Conservation (phyloP, 2,329 filamentous ascomycete species). For the Fusarium ramigenum region DNA sequence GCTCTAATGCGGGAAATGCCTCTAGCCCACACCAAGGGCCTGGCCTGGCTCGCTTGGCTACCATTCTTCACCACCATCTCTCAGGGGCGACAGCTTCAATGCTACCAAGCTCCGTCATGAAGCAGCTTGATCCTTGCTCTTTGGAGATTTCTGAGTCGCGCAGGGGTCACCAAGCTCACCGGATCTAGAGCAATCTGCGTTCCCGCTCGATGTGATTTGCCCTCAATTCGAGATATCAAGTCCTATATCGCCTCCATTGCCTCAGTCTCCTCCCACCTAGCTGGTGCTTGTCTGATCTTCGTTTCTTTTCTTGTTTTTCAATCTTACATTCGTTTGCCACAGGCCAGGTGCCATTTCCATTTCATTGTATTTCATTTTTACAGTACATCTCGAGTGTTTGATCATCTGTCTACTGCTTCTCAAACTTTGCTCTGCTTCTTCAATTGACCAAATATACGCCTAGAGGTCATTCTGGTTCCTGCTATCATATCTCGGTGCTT, state of each 20-base stretch:
- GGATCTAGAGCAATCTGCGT: constrained; percentile 22
- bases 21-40: constrained; percentile 13
- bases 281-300: constrained; percentile 25
- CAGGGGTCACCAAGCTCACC: constrained; percentile 11
- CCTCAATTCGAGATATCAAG: constrained; percentile 29
- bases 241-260: constrained; percentile 26
- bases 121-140: constrained; percentile 29
- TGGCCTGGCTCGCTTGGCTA: constrained; percentile 34
- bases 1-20: constrained; percentile 28
- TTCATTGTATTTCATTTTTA: constrained; percentile 14
- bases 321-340: constrained; percentile 30
- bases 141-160: constrained; percentile 20
- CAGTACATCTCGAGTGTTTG: constrained; percentile 18
- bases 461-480: constrained; percentile 8
- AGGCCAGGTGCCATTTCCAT: constrained; percentile 33
- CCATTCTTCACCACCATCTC: constrained; percentile 16
- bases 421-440: constrained; percentile 10
- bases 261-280: constrained; percentile 2
- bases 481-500: constrained; percentile 5
- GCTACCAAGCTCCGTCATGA: constrained; percentile 34
- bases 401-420: background rate
- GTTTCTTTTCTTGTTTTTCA: constrained; percentile 25
- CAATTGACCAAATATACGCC: background rate
- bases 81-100: constrained; percentile 29
- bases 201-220: constrained; percentile 29